Percentiles rank a stretch among this genome's conserved stretches.
Conservation (phyloP, 768 basidiomycete species). For the Chlorophyllum brunneum region DNA sequence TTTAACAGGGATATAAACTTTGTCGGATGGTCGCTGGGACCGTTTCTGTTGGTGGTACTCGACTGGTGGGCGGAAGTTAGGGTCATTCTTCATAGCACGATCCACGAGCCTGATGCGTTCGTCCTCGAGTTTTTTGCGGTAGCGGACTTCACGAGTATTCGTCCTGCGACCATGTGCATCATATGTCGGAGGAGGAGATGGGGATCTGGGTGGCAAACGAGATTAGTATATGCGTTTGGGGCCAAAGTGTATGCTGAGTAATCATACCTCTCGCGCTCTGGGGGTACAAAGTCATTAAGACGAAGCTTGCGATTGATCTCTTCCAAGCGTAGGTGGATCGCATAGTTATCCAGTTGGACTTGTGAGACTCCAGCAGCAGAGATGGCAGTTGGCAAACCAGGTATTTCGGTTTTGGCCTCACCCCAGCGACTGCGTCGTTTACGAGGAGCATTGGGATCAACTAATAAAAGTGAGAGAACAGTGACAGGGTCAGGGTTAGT, state of each 20-base stretch:
- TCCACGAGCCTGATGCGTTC: slow-evolving; percentile 93
- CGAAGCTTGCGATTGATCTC: slow-evolving; percentile 96
- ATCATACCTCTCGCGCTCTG: slow-evolving; percentile 85
- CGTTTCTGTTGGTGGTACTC: slow-evolving; percentile 96
- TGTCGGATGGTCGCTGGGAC: slow-evolving; percentile 90
- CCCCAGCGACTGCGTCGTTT: slow-evolving; percentile 99
- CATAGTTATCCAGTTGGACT: slow-evolving; percentile 96
- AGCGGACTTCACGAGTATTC: slow-evolving; percentile 97
- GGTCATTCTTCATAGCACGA: slow-evolving; percentile 95
- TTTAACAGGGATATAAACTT: slow-evolving; percentile 99
- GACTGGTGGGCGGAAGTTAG: slow-evolving; percentile 94
- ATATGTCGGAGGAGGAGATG: slow-evolving; percentile 96
- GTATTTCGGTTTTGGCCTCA: slow-evolving; percentile 86
- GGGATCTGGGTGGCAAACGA: slow-evolving; percentile 52
- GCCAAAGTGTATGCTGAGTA: not conserved
- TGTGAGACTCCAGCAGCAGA: slow-evolving; percentile 91
- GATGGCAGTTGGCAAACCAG: slow-evolving; percentile 92
- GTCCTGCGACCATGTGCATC: slow-evolving; percentile 97
- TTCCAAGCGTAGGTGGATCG: slow-evolving; percentile 91
- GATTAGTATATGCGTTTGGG: slow-evolving; percentile 26
- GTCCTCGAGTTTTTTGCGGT: slow-evolving; percentile 92
- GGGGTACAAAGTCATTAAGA: slow-evolving; percentile 92
- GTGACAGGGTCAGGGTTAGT: slow-evolving; percentile 48
- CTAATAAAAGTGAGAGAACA: slow-evolving; percentile 54
- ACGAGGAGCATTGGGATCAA: slow-evolving; percentile 81